A percentile compares a stretch with the other conserved stretches of the same genome.
Conservation (phyloP, 169 alveolate species). For the Eimeria tenella region DNA sequence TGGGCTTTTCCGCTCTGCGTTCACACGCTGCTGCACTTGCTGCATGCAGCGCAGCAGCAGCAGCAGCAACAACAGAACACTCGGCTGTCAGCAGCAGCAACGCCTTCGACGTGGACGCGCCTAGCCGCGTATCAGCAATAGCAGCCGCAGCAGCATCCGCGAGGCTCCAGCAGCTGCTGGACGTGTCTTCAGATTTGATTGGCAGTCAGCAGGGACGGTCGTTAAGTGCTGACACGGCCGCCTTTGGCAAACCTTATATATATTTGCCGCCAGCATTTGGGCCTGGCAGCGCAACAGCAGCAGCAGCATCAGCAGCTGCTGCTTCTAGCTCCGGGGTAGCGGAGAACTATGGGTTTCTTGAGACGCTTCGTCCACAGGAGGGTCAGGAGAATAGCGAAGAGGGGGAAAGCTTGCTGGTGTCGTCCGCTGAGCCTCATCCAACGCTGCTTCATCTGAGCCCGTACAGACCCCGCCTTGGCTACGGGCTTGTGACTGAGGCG, state of each 20-base stretch:
- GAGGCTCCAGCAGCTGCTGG: slow-evolving; percentile 46
- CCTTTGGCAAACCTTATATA: neutral
- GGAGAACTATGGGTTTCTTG: neutral
- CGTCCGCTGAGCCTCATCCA: neutral
- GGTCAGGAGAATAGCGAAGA: neutral
- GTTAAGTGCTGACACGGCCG: neutral
- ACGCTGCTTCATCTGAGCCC: slow-evolving; percentile 24
- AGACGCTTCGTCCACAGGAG: neutral
- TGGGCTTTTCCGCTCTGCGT: slow-evolving; percentile 49
- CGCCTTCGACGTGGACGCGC: neutral
- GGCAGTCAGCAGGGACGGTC: neutral
- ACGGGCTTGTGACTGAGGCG: neutral
- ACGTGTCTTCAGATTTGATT: slow-evolving; percentile 15
- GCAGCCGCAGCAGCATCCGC: slow-evolving; percentile 54
- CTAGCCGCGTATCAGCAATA: neutral
- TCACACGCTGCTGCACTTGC: slow-evolving; percentile 52
- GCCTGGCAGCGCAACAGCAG: neutral
- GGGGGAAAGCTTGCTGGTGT: neutral
- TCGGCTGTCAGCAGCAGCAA: neutral
- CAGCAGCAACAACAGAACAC: neutral
- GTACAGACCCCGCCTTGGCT: neutral
- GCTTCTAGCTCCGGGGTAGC: neutral
- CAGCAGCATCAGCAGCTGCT: slow-evolving; percentile 38
- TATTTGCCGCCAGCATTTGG: neutral
- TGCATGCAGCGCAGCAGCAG: slow-evolving; percentile 31